Conservation (phyloP, 305 asterid species). For the Petunia hybrid region DNA sequence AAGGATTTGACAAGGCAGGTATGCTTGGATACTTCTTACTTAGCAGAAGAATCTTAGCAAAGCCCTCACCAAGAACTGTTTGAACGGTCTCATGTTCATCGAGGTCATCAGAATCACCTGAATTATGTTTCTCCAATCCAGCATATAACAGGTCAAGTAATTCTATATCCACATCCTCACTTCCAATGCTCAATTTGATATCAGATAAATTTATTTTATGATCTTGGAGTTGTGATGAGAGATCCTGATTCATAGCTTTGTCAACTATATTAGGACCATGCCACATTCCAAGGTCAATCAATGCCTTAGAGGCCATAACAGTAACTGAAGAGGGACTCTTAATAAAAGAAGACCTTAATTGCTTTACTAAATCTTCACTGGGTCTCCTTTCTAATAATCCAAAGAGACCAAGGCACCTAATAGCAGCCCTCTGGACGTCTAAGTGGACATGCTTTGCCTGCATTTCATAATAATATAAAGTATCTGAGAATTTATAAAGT, state of each 20-base stretch:
- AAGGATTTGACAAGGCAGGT: slow-evolving; percentile 58
- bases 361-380: slow-evolving; percentile 68
- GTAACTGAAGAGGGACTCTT: slow-evolving; percentile 63
- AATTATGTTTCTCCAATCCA: slow-evolving; percentile 64
- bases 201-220: slow-evolving; percentile 44
- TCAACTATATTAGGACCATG: slow-evolving; percentile 89
- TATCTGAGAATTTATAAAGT: slow-evolving; percentile 10
- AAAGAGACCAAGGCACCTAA: slow-evolving; percentile 92
- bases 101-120: slow-evolving; percentile 58
- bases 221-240: slow-evolving; percentile 56
- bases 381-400: slow-evolving; percentile 83
- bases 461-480: slow-evolving; percentile 39
- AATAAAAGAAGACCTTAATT: slow-evolving; percentile 70
- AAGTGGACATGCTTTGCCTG: slow-evolving; percentile 85
- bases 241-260: slow-evolving; percentile 66
- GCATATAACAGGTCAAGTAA: slow-evolving; percentile 74
- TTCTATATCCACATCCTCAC: slow-evolving; percentile 63
- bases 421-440: slow-evolving; percentile 94
- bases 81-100: slow-evolving; percentile 72
- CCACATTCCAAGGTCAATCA: slow-evolving; percentile 96
- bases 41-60: slow-evolving; percentile 88
- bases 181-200: slow-evolving; percentile 52
- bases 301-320: slow-evolving; percentile 79
- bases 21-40: slow-evolving; percentile 67
- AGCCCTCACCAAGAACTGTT: slow-evolving; percentile 83